phyloP scores from a whole-genome alignment of 108 stramenopile species.

The Fistulifera pelliculosa region DNA sequence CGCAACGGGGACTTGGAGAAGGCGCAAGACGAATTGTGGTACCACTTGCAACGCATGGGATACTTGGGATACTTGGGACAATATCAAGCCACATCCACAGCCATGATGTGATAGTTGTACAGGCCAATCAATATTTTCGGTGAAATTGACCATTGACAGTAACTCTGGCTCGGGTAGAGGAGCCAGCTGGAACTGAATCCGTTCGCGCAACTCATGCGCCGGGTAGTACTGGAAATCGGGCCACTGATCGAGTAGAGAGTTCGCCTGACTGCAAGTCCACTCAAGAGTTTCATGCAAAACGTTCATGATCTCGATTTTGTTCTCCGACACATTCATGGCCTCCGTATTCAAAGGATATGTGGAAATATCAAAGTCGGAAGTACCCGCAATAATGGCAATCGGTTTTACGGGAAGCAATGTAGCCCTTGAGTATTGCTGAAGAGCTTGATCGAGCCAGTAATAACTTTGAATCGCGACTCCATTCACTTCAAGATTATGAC shows the following conservation, averaged over 20 bases:
- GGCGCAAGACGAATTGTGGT: conserved; percentile 6
- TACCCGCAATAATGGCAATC: background rate
- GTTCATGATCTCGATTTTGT: too few species aligned
- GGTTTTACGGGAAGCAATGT: background rate
- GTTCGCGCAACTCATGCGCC: too few species aligned
- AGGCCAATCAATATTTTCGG: conserved; percentile 5
- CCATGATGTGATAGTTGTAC: conserved; percentile 6
- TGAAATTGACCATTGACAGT: background rate
- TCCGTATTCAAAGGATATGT: too few species aligned
- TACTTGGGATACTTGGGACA: conserved; percentile 3
- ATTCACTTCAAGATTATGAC: conserved; percentile 6
- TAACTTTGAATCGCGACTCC: conserved; percentile 7
- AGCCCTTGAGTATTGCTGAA: conserved; percentile 1
- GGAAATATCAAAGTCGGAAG: too few species aligned
- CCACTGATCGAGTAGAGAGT: too few species aligned
- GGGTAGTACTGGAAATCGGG: too few species aligned
- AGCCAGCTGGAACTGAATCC: conserved; percentile 7
- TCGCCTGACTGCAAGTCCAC: too few species aligned
- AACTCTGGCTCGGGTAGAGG: background rate
- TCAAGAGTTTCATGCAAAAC: too few species aligned
- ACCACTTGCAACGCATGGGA: conserved; percentile 6
- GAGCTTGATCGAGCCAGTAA: conserved; percentile 10
- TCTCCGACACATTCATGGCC: too few species aligned
- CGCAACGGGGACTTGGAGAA: too few species aligned
- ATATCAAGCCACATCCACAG: conserved; percentile 3